phyloP scores from a whole-genome alignment of 257 asterid genomes.

The Ocimum tenuiflorum region DNA sequence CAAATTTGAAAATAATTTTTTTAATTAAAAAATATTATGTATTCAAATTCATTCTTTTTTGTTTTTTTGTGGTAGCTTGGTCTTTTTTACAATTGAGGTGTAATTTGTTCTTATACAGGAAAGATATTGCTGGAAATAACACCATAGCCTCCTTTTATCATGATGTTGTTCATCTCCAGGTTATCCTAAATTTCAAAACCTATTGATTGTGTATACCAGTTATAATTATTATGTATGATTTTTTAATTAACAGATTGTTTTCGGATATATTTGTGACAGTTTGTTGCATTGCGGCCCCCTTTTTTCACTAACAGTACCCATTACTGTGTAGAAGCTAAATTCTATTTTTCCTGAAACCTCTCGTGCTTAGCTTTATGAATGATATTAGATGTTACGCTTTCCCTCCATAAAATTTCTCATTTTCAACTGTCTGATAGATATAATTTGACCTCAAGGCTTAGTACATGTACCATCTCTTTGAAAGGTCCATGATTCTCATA shows the following conservation, averaged over 20 bases:
- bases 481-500: background rate
- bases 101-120: conserved; percentile 40
- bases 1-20: no score
- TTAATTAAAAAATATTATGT: no score
- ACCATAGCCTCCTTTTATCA: conserved; percentile 62
- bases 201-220: background rate
- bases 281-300: conserved; percentile 1
- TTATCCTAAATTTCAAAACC: conserved; percentile 25
- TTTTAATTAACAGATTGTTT: background rate
- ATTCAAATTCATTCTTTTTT: no score
- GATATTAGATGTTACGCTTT: background rate
- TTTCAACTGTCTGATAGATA: background rate
- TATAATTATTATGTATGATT: background rate
- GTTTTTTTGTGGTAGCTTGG: no score
- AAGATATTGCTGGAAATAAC: conserved; percentile 60
- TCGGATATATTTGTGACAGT: conserved; percentile 2
- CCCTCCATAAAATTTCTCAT: background rate
- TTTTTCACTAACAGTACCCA: background rate
- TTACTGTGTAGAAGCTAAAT: background rate
- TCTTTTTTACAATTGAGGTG: conserved; percentile 9
- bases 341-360: background rate
- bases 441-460: background rate
- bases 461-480: background rate
- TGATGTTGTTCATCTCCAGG: conserved; percentile 82
- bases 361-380: background rate